Evolutionary conservation across 106 monocot genomes (phyloP), one percentile per base, ranked within the genome.

Genomic region (Acorus calamus): DNA sequence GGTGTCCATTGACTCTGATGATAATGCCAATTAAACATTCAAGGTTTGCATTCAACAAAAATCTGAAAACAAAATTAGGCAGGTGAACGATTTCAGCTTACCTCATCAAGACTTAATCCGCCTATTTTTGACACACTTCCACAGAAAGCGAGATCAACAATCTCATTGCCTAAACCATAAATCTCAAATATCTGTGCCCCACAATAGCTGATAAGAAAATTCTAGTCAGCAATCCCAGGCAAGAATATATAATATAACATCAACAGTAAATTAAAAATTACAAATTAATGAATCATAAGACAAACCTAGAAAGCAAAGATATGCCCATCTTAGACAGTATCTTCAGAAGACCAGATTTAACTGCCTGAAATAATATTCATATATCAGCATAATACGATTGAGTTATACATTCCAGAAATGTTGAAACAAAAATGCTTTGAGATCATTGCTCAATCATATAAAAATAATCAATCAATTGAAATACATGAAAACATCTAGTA

Each of bases 291-390:
- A 8, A 65, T 49, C 7, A 61, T 46, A 58, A 14, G 4, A 73
- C 76, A 80, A 66, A 96, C 96, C 96, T 96, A 8, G 96, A 96
- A 68, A 96, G 96, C 68, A 96, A 78, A 12, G 76, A 96, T 65
- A 96, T 96, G 13, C 96, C 96, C 96, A 96, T 96, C 83, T 96
- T 96, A 46, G 96, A 96, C 57, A 96, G 87, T 72, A 96, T 96
- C 73, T 96, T 96, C 11, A 96, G 82, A 66, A 96, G 87, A 52
- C 96, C 96, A 73, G 84, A 73, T 87, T 91, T 96, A 11, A 96
- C 84, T 60, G 96, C 96, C 96, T 96, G 83, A 72, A 70, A 64
- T 28, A 28, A 28, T 28, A 28, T 28, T 28, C 28, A 28, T 28
- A 28, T 28, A 28, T 28, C 28, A 28, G 28, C 28, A 28, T 0